These are phyloP conservation scores for Echinochloa phyllopogon DNA, from an alignment of 176 grass and related monocot genomes.

Conservation along the genomic window DNA sequence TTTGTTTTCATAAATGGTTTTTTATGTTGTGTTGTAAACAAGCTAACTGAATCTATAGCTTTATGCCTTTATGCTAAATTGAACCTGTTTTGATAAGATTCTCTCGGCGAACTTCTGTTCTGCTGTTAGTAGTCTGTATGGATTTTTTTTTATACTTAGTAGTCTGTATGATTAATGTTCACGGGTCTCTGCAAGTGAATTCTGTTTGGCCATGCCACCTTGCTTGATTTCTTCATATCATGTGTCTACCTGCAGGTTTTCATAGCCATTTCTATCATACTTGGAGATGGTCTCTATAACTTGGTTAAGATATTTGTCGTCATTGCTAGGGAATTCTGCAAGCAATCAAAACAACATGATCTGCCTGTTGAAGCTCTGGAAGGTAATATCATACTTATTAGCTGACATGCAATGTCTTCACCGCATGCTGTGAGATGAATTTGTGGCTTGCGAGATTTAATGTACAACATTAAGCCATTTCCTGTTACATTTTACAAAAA, in stretches of 20 bases:
- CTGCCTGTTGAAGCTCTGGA: slow-evolving; percentile 37
- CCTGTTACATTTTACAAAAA: neutral
- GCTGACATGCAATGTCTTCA: neutral
- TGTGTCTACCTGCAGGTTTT: slow-evolving; percentile 43
- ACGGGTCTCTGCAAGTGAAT: neutral
- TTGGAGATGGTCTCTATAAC: slow-evolving; percentile 64
- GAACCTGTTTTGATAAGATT: neutral
- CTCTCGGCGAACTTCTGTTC: neutral
- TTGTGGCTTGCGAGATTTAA: neutral
- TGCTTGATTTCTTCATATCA: slow-evolving; percentile 26
- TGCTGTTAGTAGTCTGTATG: neutral
- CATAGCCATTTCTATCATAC: slow-evolving; percentile 56
- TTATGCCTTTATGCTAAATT: neutral
- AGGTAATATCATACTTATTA: slow-evolving; percentile 36
- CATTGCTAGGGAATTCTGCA: slow-evolving; percentile 34
- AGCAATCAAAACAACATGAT: slow-evolving; percentile 5
- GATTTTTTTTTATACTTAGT: neutral
- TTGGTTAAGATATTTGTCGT: slow-evolving; percentile 47
- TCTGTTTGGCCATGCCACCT: neutral
- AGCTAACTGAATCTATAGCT: neutral
- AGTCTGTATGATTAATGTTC: slow-evolving; percentile 1
- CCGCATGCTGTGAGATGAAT: neutral
- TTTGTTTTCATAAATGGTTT: neutral
- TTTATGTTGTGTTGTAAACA: neutral
- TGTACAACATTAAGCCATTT: slow-evolving; percentile 12